Evolutionary conservation across 2,329 filamentous ascomycete species (phyloP).

Genomic region (Pseudogymnoascus sp.): DNA sequence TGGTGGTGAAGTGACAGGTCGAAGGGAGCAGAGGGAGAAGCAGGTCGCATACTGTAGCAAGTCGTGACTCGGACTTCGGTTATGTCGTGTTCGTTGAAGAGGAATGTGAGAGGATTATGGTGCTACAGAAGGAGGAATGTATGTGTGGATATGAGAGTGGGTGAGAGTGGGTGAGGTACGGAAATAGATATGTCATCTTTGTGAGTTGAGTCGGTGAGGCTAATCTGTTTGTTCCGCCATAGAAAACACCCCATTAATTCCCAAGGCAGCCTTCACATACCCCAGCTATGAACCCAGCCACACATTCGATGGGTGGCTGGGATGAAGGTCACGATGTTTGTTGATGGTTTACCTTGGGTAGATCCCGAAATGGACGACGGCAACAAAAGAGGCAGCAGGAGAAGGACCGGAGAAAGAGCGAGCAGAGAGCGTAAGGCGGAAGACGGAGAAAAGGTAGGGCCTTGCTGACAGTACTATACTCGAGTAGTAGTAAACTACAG

Average conservation of each 20-base stretch:
- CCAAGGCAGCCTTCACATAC: neutral
- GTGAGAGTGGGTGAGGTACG: neutral
- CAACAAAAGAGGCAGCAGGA: neutral
- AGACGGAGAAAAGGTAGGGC: neutral
- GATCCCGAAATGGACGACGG: neutral
- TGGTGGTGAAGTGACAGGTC: neutral
- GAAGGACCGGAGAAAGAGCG: neutral
- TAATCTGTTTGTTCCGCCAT: neutral
- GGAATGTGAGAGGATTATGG: neutral
- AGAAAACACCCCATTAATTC: neutral
- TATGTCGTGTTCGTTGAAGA: neutral
- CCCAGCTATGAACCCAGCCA: neutral
- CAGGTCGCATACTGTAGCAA: neutral
- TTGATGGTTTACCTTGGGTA: too few species aligned
- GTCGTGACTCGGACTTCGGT: neutral
- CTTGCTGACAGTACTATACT: neutral
- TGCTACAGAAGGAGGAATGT: neutral
- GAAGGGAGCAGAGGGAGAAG: neutral
- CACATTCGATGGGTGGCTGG: neutral
- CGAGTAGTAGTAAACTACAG: neutral
- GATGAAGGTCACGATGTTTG: neutral
- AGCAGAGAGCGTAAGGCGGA: neutral
- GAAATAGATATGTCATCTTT: neutral
- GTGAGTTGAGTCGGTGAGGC: neutral
- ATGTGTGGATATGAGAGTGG: neutral